Percentiles rank a stretch among this genome's conserved stretches.
Conservation (phyloP, 495 filamentous ascomycete genomes). For the Hyaloscypha hepaticicola region DNA sequence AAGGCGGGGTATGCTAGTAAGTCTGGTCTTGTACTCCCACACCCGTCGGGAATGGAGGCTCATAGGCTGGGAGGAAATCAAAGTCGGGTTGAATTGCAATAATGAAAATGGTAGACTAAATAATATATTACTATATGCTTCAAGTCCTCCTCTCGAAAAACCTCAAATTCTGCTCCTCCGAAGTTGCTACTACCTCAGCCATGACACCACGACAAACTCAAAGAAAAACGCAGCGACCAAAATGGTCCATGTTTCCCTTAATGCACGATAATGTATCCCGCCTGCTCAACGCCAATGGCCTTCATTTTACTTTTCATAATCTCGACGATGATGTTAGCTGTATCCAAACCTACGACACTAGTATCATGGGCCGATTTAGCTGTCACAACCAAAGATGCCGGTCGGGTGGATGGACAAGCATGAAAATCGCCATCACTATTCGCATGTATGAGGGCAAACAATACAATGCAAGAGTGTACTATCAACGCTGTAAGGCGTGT, state of each 20-base stretch:
- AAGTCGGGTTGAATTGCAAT: no score
- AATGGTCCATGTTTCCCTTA: slow-evolving; percentile 44
- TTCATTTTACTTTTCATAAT: slow-evolving; percentile 29
- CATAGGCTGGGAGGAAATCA: no score
- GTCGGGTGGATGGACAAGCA: slow-evolving; percentile 40
- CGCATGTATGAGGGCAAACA: slow-evolving; percentile 38
- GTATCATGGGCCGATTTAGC: slow-evolving; percentile 39
- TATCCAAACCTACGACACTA: slow-evolving; percentile 32
- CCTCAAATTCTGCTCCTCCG: no score
- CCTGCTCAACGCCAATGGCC: slow-evolving; percentile 35
- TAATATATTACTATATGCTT: no score
- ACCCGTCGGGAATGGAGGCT: no score
- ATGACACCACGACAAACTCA: no score
- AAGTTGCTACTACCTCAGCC: no score
- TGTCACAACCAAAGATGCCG: slow-evolving; percentile 36
- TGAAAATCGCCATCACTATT: slow-evolving; percentile 44
- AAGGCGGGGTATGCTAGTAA: no score
- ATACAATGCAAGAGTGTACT: slow-evolving; percentile 50
- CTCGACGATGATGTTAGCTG: slow-evolving; percentile 26
- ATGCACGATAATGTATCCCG: slow-evolving; percentile 40
- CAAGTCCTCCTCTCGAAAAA: no score
- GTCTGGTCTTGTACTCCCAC: no score
- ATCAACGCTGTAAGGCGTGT: slow-evolving; percentile 45
- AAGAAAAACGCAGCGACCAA: no score
- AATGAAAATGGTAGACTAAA: no score